These are phyloP conservation scores for Pelargonium fulgidum DNA, from an alignment of 441 rosid genomes.

Conservation along the genomic window DNA sequence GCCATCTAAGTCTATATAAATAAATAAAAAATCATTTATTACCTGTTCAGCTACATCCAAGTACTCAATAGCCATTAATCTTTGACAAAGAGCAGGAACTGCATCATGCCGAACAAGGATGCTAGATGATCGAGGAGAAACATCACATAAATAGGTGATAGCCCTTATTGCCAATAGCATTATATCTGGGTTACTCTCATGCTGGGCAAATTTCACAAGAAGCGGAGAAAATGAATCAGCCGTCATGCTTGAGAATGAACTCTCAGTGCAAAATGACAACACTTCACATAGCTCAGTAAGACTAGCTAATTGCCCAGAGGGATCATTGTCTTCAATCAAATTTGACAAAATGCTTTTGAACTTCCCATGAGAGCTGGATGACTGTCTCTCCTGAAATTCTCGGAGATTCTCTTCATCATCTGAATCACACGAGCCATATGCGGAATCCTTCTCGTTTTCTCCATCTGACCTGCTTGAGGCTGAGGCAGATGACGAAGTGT, in stretches of 20 bases:
- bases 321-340: constrained; percentile 53
- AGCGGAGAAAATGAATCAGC: constrained; percentile 71
- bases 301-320: constrained; percentile 52
- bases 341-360: constrained; percentile 47
- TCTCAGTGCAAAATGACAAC: constrained; percentile 79
- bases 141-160: constrained; percentile 87
- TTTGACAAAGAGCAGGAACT: constrained; percentile 75
- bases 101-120: constrained; percentile 75
- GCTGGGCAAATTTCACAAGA: constrained; percentile 66
- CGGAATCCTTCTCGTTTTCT: constrained; percentile 69
- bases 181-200: constrained; percentile 58
- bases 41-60: constrained; percentile 99
- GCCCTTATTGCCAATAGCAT: constrained; percentile 83
- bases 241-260: constrained; percentile 58
- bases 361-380: constrained; percentile 60
- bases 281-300: constrained; percentile 90
- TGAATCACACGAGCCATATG: constrained; percentile 79
- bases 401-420: constrained; percentile 52
- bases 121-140: constrained; percentile 71
- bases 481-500: constrained; percentile 82
- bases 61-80: constrained; percentile 70
- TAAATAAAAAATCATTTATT: constrained; percentile 13
- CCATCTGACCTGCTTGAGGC: constrained; percentile 72
- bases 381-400: constrained; percentile 55
- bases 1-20: neutral